A percentile compares a stretch with the other conserved stretches of the same genome.
Conservation (phyloP, 148 eudicot genomes). For the Euryodendron excelsum region DNA sequence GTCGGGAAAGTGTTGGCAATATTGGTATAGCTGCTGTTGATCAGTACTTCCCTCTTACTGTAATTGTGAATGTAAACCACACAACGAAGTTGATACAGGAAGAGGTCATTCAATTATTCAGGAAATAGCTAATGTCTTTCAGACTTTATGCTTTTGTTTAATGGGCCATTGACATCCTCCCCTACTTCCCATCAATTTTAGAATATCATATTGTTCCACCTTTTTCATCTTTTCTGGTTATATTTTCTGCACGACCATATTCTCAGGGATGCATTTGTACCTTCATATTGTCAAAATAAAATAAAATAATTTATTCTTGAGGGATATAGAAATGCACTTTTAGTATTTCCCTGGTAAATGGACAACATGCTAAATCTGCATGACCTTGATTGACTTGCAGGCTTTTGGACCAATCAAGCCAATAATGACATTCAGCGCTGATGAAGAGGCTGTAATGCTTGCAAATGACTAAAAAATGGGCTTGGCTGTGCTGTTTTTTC, state of each 20-base stretch:
- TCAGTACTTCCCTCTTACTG: conserved; percentile 96
- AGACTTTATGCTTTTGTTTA: neutral
- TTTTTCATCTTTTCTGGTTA: neutral
- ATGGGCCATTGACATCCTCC: neutral
- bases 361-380: neutral
- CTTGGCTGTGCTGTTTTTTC: conserved; percentile 99
- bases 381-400: conserved; percentile 33
- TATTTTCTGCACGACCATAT: neutral
- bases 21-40: conserved; percentile 95
- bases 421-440: conserved; percentile 84
- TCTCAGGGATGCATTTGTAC: neutral
- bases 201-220: neutral
- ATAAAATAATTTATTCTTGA: neutral
- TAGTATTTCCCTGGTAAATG: neutral
- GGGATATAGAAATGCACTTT: neutral
- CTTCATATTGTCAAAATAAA: neutral
- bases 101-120: conserved; percentile 53
- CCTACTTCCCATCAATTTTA: no score
- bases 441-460: conserved; percentile 81
- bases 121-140: neutral
- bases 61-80: conserved; percentile 81
- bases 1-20: conserved; percentile 92
- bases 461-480: conserved; percentile 95
- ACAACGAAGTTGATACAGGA: conserved; percentile 94
- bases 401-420: conserved; percentile 99